phyloP scores from a whole-genome alignment of 1,284 basidiomycete species.

The Microbotryomycetes sp. region DNA sequence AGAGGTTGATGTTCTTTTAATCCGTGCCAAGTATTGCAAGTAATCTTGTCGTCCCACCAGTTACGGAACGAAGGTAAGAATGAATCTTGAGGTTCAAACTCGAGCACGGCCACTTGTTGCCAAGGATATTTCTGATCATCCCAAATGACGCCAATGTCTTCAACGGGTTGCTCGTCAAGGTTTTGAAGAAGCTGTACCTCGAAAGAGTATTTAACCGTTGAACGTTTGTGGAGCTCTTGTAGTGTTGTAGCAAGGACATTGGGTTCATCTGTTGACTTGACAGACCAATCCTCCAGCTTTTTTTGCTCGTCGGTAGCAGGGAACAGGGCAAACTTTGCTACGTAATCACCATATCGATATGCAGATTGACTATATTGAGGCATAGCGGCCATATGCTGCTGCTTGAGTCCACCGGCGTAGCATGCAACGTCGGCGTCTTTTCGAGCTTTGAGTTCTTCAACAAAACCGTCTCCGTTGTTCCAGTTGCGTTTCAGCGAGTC shows the following conservation, averaged over 20 bases:
- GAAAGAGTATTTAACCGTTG: slow-evolving; percentile 35
- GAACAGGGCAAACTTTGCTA: slow-evolving; percentile 36
- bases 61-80: slow-evolving; percentile 30
- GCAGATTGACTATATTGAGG: slow-evolving; percentile 36
- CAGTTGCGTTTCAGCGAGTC: slow-evolving; percentile 18
- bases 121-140: slow-evolving; percentile 36
- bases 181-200: slow-evolving; percentile 37
- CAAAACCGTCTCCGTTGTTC: slow-evolving; percentile 22
- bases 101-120: slow-evolving; percentile 33
- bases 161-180: slow-evolving; percentile 35
- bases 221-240: slow-evolving; percentile 27
- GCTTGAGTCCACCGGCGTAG: slow-evolving; percentile 32
- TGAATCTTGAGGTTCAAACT: slow-evolving; percentile 35
- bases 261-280: slow-evolving; percentile 24
- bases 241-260: slow-evolving; percentile 26
- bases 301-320: slow-evolving; percentile 29
- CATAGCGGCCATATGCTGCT: slow-evolving; percentile 32
- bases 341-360: slow-evolving; percentile 36
- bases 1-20: slow-evolving; percentile 34
- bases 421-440: slow-evolving; percentile 36
- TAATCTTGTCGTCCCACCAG: slow-evolving; percentile 37
- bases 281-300: slow-evolving; percentile 14
- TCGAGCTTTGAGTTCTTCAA: slow-evolving; percentile 30
- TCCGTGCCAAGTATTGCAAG: slow-evolving; percentile 37
- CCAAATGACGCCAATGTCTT: slow-evolving; percentile 35